Percentiles rank a stretch among this genome's conserved stretches.
These are phyloP conservation scores for Teunomyces panamensis DNA, from an alignment of 805 yeast genomes.

Conservation along the genomic window DNA sequence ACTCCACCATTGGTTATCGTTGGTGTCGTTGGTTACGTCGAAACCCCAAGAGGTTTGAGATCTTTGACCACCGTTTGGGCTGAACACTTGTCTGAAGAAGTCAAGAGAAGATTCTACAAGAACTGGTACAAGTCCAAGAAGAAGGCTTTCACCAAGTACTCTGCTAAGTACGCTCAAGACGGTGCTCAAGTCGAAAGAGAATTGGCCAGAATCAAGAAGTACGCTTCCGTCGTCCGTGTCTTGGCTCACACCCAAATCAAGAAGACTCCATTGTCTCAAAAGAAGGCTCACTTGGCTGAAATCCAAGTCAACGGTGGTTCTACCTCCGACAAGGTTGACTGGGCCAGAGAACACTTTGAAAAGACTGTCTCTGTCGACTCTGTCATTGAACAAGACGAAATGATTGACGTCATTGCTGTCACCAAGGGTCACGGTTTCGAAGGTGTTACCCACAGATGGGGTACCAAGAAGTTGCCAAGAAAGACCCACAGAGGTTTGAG, in stretches of 20 bases:
- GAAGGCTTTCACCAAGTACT: slow-evolving; percentile 99
- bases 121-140: slow-evolving; percentile 99
- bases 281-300: slow-evolving; percentile 99
- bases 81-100: slow-evolving; percentile 98
- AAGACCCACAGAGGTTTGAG: slow-evolving; percentile 99
- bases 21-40: slow-evolving; percentile 99
- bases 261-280: slow-evolving; percentile 98
- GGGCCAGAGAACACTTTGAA: slow-evolving; percentile 99
- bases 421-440: slow-evolving; percentile 99
- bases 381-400: slow-evolving; percentile 98
- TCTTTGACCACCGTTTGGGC: slow-evolving; percentile 99
- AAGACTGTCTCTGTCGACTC: slow-evolving; percentile 95
- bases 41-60: slow-evolving; percentile 99
- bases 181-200: slow-evolving; percentile 89
- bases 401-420: slow-evolving; percentile 97
- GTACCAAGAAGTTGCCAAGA: slow-evolving; percentile 99
- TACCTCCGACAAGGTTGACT: slow-evolving; percentile 92
- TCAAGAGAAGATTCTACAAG: slow-evolving; percentile 99
- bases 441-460: slow-evolving; percentile 99
- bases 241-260: slow-evolving; percentile 99
- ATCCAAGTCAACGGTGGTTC: slow-evolving; percentile 99
- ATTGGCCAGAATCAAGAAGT: slow-evolving; percentile 97
- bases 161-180: slow-evolving; percentile 94
- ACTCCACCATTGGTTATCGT: slow-evolving; percentile 98
- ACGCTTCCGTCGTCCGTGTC: slow-evolving; percentile 98